Conservation (phyloP, 2,329 filamentous ascomycete genomes). For the Aspergillus luchuensis region DNA sequence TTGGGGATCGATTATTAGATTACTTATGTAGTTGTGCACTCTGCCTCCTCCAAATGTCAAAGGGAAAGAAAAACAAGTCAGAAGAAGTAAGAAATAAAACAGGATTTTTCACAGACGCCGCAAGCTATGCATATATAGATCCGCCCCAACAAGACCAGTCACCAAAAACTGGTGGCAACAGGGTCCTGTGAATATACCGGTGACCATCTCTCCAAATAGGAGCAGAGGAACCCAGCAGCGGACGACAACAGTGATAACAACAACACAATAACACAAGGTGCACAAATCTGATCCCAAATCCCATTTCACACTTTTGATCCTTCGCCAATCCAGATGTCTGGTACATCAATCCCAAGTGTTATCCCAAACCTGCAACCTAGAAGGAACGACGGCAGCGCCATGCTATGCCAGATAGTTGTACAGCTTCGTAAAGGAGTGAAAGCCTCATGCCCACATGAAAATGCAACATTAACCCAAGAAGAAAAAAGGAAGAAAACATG, state of each 20-base stretch:
- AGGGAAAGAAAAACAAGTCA: no score
- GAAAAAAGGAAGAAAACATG: slow-evolving; percentile 22
- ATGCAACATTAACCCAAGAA: slow-evolving; percentile 30
- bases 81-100: not conserved
- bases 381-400: slow-evolving; percentile 42
- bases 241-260: not conserved
- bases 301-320: slow-evolving; percentile 22
- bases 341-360: slow-evolving; percentile 23
- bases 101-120: slow-evolving; percentile 24
- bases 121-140: slow-evolving; percentile 28
- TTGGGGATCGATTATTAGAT: not conserved
- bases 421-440: slow-evolving; percentile 38
- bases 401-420: slow-evolving; percentile 41
- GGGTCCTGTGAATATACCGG: not conserved
- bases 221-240: not conserved
- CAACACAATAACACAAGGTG: not conserved
- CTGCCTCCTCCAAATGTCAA: not conserved
- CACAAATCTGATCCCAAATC: slow-evolving; percentile 5
- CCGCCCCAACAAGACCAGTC: not conserved
- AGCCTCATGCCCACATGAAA: slow-evolving; percentile 34
- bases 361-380: slow-evolving; percentile 35
- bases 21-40: not conserved
- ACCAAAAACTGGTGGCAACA: not conserved
- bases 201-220: not conserved
- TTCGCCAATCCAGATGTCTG: slow-evolving; percentile 19